Percentiles rank a stretch among this genome's conserved stretches.
phyloP scores from a whole-genome alignment of 2,329 filamentous ascomycete genomes.

The Furcasterigmium furcatum region DNA sequence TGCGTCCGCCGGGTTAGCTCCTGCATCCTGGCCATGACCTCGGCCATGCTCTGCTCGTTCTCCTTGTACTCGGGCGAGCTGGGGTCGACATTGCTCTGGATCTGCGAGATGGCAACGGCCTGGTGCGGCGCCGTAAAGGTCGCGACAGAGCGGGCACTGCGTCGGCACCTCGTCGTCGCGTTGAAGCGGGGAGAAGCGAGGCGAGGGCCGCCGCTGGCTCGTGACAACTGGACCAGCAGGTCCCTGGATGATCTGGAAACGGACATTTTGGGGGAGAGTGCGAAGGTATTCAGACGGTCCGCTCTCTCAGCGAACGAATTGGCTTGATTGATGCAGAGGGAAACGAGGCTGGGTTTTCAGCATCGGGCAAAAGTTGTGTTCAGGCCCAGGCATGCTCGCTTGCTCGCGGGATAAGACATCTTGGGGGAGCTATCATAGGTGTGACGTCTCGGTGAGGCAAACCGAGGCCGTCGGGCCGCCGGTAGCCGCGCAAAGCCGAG shows the following conservation, averaged over 20 bases:
- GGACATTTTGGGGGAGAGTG: slow-evolving; percentile 35
- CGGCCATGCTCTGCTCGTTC: slow-evolving; percentile 75
- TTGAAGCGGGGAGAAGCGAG: slow-evolving; percentile 17
- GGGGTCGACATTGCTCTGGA: slow-evolving; percentile 74
- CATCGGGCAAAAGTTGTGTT: background rate
- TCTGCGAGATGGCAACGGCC: slow-evolving; percentile 75
- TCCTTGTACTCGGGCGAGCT: slow-evolving; percentile 76
- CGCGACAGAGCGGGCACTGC: slow-evolving; percentile 46
- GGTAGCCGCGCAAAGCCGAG: slow-evolving; percentile 41
- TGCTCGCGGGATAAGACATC: slow-evolving; percentile 9
- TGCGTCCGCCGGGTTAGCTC: slow-evolving; percentile 69
- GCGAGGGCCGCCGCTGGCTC: slow-evolving; percentile 22
- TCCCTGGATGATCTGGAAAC: slow-evolving; percentile 42
- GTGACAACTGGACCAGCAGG: slow-evolving; percentile 35
- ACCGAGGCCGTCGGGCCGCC: slow-evolving; percentile 27
- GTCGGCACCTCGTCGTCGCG: background rate
- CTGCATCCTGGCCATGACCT: slow-evolving; percentile 66
- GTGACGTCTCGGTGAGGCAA: slow-evolving; percentile 7
- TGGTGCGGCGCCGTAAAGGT: slow-evolving; percentile 80
- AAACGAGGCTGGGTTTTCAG: no score
- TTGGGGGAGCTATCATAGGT: slow-evolving; percentile 3
- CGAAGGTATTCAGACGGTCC: no score
- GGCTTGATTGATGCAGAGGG: no score
- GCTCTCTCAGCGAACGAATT: no score
- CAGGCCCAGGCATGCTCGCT: slow-evolving; percentile 8